Evolutionary conservation across 106 monocot genomes (phyloP), one percentile per base, ranked within the genome.

Genomic region (Allium sativum): DNA sequence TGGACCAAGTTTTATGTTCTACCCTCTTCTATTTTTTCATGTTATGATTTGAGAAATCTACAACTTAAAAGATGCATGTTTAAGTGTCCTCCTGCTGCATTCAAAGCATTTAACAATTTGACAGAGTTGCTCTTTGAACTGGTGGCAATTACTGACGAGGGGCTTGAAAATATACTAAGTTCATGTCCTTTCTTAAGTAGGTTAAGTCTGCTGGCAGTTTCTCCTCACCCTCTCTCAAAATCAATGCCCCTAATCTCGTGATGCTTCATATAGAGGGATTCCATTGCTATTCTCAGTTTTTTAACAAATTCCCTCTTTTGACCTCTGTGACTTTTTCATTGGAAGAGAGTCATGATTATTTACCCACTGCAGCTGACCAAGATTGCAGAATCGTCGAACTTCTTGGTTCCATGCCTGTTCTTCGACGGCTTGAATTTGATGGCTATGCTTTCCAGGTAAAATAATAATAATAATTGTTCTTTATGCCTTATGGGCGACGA

Each of bases 11-110:
- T 17, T 7, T 66, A 66, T 66, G 54, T 53, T 42, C 45, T 10
- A 40, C 22, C 66, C 40, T 66, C 66, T 17, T 54, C 41, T 43
- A 9, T 66, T 9, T 66, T 53, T 43, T 52, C 40, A 66, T 66
- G 40, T 18, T 9, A 18, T 6, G 66, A 16, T 7, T 20, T 66
- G 2, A 54, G 53, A 21, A 18, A 53, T 43, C 18, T 66, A 4
- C 18, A 66, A 43, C 22, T 66, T 8, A 13, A 11, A 21, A 40
- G 45, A 11, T 64, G 64, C 45, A 51, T 14, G 19, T 2, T 64
- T 0, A 46, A n/a, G n/a, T n/a, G 2, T 50, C 64, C 21, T 48
- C 48, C 64, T 3, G 11, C 45, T 50, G 21, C 48, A 14, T 64
- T 48, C 48, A 50, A 31, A 18, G 64, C 13, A 64, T 51, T 64